phyloP scores from a whole-genome alignment of 2,329 filamentous ascomycete genomes.

The Alternaria viburni region DNA sequence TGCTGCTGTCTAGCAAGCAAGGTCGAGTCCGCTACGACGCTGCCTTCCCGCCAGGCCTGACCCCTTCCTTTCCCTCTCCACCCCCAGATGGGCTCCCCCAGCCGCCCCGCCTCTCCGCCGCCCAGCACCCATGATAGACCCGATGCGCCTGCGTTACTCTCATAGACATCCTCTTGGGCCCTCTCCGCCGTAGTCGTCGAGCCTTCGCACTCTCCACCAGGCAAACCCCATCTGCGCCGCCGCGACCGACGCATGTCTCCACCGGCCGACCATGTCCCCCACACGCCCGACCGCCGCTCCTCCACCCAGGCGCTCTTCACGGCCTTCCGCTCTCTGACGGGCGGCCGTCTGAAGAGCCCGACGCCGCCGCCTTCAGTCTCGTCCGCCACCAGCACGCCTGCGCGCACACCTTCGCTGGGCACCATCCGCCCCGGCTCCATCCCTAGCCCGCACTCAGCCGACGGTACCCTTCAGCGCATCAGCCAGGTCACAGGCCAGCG shows the following conservation, averaged over 20 bases:
- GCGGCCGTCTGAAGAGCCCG: constrained; percentile 43
- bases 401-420: constrained; percentile 37
- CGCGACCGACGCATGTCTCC: constrained; percentile 47
- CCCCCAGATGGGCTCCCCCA: constrained; percentile 19
- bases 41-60: neutral
- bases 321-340: constrained; percentile 47
- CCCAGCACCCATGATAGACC: constrained; percentile 23
- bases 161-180: constrained; percentile 10
- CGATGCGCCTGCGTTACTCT: constrained; percentile 24
- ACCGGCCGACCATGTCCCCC: constrained; percentile 41
- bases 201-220: neutral
- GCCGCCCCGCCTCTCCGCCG: constrained; percentile 21
- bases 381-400: constrained; percentile 38
- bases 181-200: neutral
- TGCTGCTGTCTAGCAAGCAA: neutral
- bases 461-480: constrained; percentile 37
- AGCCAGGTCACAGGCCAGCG: constrained; percentile 28
- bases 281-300: constrained; percentile 47
- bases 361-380: constrained; percentile 41
- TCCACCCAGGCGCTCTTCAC: constrained; percentile 48
- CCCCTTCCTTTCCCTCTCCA: constrained; percentile 1
- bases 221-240: constrained; percentile 3
- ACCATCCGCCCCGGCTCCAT: constrained; percentile 27
- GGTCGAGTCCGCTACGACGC: constrained; percentile 7
- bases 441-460: constrained; percentile 31